Conservation (phyloP, 2,329 filamentous ascomycete genomes). For the Colletotrichum cereale region DNA sequence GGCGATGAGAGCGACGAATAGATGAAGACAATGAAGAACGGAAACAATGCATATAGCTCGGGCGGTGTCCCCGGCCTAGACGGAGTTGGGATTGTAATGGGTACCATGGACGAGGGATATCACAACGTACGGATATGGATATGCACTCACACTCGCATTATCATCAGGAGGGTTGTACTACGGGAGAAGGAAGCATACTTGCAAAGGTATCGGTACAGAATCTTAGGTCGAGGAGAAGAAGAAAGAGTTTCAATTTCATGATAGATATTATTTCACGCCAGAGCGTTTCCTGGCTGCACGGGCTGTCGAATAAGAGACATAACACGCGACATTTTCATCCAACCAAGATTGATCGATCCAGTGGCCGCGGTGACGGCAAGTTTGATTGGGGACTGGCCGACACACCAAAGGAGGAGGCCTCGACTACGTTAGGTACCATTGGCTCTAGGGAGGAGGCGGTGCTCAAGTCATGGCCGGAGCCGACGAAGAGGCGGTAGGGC, state of each 20-base stretch:
- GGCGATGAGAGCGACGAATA: slow-evolving; percentile 12
- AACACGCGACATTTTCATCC: not conserved
- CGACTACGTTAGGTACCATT: no score
- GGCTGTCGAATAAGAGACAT: no score
- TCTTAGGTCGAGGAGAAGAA: slow-evolving; percentile 5
- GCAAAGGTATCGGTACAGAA: slow-evolving; percentile 21
- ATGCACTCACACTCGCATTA: slow-evolving; percentile 8
- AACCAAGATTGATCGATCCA: not conserved
- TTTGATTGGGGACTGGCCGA: not conserved
- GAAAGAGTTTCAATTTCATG: not conserved
- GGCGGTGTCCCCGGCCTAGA: slow-evolving; percentile 35
- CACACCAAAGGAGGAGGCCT: not conserved
- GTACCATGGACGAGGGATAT: slow-evolving; percentile 3
- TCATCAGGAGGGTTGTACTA: not conserved
- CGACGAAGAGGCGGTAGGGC: slow-evolving; percentile 25
- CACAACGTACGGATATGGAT: not conserved
- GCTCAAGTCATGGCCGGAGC: not conserved
- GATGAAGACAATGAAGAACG: slow-evolving; percentile 17
- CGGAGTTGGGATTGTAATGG: slow-evolving; percentile 38
- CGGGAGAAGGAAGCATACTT: not conserved
- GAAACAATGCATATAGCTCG: slow-evolving; percentile 35
- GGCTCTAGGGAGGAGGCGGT: slow-evolving; percentile 5
- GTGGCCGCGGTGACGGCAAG: not conserved
- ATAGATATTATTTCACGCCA: slow-evolving; percentile 19
- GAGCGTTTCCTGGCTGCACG: no score